Percentiles rank a stretch among this genome's conserved stretches.
phyloP scores from a whole-genome alignment of 371 early-diverging fungal genomes.

The Thermomucor indicae-seudaticae region DNA sequence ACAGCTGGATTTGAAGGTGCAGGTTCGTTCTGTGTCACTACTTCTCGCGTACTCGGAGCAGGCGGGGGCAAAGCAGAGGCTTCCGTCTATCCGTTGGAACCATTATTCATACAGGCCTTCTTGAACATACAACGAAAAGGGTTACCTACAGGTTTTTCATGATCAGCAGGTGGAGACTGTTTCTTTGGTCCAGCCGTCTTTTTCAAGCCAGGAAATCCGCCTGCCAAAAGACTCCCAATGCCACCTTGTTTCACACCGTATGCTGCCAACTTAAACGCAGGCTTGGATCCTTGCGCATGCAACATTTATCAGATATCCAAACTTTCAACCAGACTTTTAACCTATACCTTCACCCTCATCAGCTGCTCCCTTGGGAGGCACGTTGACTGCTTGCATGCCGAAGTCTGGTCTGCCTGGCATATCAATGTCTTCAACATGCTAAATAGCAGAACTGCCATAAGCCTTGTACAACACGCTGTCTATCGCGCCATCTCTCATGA shows the following conservation, averaged over 20 bases:
- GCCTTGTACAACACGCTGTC: neutral
- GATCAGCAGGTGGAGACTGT: no score
- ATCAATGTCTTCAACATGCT: conserved; percentile 37
- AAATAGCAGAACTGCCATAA: neutral
- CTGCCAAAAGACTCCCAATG: conserved; percentile 75
- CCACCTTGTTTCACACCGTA: conserved; percentile 85
- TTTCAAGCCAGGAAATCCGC: conserved; percentile 43
- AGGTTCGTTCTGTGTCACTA: no score
- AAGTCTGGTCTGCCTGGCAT: conserved; percentile 46
- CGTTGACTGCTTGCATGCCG: conserved; percentile 19
- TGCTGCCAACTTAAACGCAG: conserved; percentile 53
- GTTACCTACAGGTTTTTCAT: conserved; percentile 6
- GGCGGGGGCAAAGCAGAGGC: conserved; percentile 11
- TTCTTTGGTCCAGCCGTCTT: conserved; percentile 22
- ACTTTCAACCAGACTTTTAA: conserved; percentile 7
- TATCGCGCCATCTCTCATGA: neutral
- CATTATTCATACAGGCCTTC: neutral
- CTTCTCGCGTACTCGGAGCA: no score
- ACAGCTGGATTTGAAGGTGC: no score
- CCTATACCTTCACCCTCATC: conserved; percentile 20
- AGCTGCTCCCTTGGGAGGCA: conserved; percentile 10
- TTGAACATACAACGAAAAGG: neutral
- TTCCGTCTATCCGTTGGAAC: no score
- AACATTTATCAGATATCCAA: neutral
- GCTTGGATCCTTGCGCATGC: conserved; percentile 8